A percentile compares a stretch with the other conserved stretches of the same genome.
Evolutionary conservation across 2,329 filamentous ascomycete genomes (phyloP).

Genomic region (Blumeria graminis): DNA sequence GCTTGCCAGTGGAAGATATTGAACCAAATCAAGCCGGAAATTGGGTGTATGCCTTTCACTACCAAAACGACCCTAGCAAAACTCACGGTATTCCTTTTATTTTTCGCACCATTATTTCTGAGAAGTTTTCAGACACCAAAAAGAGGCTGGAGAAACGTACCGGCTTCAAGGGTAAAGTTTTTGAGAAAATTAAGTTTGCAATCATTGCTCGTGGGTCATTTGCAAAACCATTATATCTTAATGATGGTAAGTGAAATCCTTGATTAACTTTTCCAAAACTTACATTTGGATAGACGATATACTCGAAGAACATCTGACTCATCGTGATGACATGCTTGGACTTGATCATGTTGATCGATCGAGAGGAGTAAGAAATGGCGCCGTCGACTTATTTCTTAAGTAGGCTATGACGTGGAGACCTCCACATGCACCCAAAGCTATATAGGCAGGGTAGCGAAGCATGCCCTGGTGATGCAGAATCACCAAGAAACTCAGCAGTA

Average conservation of each 20-base stretch:
- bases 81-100: conserved; percentile 77
- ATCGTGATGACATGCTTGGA: conserved; percentile 37
- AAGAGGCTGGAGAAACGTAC: conserved; percentile 82
- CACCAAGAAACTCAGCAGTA: background rate
- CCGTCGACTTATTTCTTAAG: conserved; percentile 35
- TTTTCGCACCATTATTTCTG: conserved; percentile 63
- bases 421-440: background rate
- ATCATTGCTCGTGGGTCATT: conserved; percentile 47
- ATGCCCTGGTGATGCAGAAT: background rate
- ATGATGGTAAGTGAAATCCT: conserved; percentile 44
- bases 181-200: conserved; percentile 96
- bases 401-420: conserved; percentile 8
- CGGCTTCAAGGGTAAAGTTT: conserved; percentile 89
- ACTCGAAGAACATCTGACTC: conserved; percentile 24
- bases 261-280: conserved; percentile 2
- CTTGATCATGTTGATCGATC: conserved; percentile 41
- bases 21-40: conserved; percentile 22
- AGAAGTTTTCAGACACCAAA: conserved; percentile 76
- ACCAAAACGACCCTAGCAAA: conserved; percentile 69
- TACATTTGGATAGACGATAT: conserved; percentile 5
- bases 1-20: conserved; percentile 40
- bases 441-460: background rate
- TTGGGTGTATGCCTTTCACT: conserved; percentile 68
- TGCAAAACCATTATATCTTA: conserved; percentile 58
- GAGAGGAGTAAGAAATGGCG: conserved; percentile 31